phyloP scores from a whole-genome alignment of 73 alveolate genomes.

The Paramecium sexaurelia region DNA sequence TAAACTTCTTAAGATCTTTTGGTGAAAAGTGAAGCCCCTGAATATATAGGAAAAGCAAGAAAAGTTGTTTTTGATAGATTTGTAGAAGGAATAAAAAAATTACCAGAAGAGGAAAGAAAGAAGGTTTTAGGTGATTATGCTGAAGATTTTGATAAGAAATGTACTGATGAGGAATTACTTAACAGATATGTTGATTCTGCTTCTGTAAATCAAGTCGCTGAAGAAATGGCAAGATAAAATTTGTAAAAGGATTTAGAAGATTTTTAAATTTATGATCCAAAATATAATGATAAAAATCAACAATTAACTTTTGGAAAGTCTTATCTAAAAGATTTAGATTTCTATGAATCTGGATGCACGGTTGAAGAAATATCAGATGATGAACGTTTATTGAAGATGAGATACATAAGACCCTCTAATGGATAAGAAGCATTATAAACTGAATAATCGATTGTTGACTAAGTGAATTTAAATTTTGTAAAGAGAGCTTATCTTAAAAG shows the following conservation, averaged over 20 bases:
- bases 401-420: background rate
- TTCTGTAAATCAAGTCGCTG: background rate
- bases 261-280: background rate
- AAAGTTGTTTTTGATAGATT: background rate
- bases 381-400: background rate
- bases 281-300: background rate
- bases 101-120: background rate
- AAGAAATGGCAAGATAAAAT: background rate
- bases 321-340: background rate
- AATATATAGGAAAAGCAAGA: background rate
- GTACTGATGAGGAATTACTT: background rate
- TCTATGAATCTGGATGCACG: constrained; percentile 22
- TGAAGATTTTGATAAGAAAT: background rate
- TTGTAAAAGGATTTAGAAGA: background rate
- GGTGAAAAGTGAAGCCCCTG: background rate
- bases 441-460: background rate
- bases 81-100: background rate
- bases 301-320: background rate
- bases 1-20: background rate
- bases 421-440: background rate
- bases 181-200: background rate
- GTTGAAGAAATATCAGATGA: constrained; percentile 21
- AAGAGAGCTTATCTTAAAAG: background rate
- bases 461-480: background rate
- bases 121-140: background rate